Evolutionary conservation across 73 alveolate genomes (phyloP).

Genomic region (Paramecium tetraurelia): DNA sequence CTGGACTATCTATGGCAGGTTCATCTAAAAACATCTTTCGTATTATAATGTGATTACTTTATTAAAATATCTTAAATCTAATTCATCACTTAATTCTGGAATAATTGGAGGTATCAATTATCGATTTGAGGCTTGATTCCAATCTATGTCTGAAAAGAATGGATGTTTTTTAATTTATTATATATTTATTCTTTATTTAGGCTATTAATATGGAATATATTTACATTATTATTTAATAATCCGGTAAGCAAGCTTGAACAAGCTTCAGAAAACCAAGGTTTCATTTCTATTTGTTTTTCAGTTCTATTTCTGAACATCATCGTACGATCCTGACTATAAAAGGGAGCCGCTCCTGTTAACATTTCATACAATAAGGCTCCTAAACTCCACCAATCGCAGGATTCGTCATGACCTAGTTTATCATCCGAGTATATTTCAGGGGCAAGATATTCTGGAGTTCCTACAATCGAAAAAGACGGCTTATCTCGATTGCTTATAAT

Average conservation of each 20-base stretch:
- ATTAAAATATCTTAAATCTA: constrained; percentile 26
- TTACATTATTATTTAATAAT: constrained; percentile 20
- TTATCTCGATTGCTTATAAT: constrained; percentile 23
- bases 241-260: neutral
- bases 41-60: neutral
- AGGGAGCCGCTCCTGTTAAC: constrained; percentile 61
- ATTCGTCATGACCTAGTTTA: constrained; percentile 43
- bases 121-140: neutral
- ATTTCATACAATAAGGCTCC: constrained; percentile 59
- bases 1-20: constrained; percentile 8
- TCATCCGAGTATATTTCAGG: constrained; percentile 54
- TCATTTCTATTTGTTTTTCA: constrained; percentile 19
- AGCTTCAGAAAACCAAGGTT: constrained; percentile 23
- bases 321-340: constrained; percentile 13
- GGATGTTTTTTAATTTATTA: constrained; percentile 19
- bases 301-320: constrained; percentile 22
- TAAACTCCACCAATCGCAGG: constrained; percentile 58
- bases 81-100: neutral
- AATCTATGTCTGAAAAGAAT: neutral
- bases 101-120: neutral
- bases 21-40: constrained; percentile 3
- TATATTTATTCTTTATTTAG: constrained; percentile 19
- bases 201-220: neutral
- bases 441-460: constrained; percentile 64
- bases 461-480: constrained; percentile 22